A percentile compares a stretch with the other conserved stretches of the same genome.
Conservation (phyloP, 345 rosid species). For the Arabidopsis thaliana region DNA sequence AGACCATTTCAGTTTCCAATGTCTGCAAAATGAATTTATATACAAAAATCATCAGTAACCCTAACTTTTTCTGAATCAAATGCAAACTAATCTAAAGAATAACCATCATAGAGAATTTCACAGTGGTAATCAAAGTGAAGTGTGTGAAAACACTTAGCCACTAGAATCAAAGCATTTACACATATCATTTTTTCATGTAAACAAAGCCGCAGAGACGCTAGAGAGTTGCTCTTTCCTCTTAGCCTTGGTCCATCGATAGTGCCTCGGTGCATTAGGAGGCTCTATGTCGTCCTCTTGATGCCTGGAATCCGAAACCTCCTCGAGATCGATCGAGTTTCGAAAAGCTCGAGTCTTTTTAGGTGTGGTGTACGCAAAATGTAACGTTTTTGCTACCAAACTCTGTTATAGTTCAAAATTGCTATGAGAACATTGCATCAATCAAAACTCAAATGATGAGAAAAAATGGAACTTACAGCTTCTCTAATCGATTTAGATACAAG, state of each 20-base stretch:
- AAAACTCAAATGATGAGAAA: neutral
- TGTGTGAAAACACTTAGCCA: conserved; percentile 11
- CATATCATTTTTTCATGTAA: conserved; percentile 26
- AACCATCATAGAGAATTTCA: conserved; percentile 4
- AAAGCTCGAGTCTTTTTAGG: conserved; percentile 67
- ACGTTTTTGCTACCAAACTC: conserved; percentile 63
- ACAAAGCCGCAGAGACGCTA: conserved; percentile 61
- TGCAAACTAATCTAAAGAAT: conserved; percentile 26
- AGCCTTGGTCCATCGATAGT: conserved; percentile 38
- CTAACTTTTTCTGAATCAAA: conserved; percentile 6
- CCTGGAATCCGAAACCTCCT: conserved; percentile 36
- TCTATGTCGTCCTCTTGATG: conserved; percentile 50
- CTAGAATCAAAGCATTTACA: conserved; percentile 17
- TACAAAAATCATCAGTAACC: conserved; percentile 20
- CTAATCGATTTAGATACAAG: conserved; percentile 66
- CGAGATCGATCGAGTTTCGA: conserved; percentile 45
- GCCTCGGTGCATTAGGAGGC: conserved; percentile 70
- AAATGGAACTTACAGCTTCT: conserved; percentile 69
- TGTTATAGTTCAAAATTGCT: conserved; percentile 37
- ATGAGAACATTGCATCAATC: neutral
- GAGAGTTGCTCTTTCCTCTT: conserved; percentile 50
- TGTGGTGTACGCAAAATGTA: conserved; percentile 69
- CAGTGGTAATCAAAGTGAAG: neutral
- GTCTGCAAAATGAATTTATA: conserved; percentile 21
- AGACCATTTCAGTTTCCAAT: conserved; percentile 18